Conservation (phyloP, 176 grass and related monocot species). For the Urochloa ruziziensis region DNA sequence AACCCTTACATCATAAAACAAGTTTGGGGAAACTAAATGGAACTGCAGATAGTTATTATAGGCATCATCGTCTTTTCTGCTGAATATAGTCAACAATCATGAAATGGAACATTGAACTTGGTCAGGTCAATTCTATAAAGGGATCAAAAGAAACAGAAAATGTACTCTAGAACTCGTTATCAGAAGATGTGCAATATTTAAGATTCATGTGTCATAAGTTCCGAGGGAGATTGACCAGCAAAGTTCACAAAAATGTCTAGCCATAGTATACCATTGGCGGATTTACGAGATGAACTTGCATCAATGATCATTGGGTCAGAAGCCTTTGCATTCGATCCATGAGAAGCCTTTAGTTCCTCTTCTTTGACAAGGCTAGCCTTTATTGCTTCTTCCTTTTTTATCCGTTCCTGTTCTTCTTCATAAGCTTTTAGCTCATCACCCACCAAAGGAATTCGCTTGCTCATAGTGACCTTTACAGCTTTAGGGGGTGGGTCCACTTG, state of each 20-base stretch:
- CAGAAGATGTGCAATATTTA: background rate
- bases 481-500: conserved; percentile 97
- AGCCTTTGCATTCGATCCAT: conserved; percentile 58
- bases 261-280: conserved; percentile 53
- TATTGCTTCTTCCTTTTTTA: conserved; percentile 75
- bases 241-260: conserved; percentile 11
- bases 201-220: background rate
- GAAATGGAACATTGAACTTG: background rate
- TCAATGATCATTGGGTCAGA: conserved; percentile 71
- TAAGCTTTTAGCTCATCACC: conserved; percentile 94
- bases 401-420: conserved; percentile 82
- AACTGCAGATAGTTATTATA: conserved; percentile 6
- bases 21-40: conserved; percentile 7
- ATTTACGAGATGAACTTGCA: conserved; percentile 57
- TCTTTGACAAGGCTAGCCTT: conserved; percentile 72
- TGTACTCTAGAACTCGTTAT: background rate
- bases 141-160: background rate
- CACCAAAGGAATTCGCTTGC: conserved; percentile 79
- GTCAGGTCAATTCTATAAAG: conserved; percentile 6
- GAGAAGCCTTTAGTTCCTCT: conserved; percentile 73
- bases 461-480: conserved; percentile 95
- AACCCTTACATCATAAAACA: background rate
- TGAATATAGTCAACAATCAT: conserved; percentile 11
- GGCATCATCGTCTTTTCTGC: background rate
- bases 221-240: background rate